Evolutionary conservation across 2,329 filamentous ascomycete genomes (phyloP), one percentile per base, ranked within the genome.

Genomic region (Epichloe sibirici): DNA sequence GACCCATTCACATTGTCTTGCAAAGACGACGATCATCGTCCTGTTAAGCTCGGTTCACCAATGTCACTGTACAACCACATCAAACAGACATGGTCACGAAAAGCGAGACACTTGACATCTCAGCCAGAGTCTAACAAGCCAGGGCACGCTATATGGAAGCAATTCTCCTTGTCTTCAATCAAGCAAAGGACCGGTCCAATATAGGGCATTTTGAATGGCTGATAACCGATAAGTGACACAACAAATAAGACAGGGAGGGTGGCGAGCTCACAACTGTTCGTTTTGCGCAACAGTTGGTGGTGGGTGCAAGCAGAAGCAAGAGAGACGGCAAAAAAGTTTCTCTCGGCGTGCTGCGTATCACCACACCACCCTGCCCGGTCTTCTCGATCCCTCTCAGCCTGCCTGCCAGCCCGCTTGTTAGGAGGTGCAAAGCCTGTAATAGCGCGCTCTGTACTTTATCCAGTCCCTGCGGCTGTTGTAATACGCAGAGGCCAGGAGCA

Each of bases 221-320:
- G 31, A 38, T 39, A 28, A 38, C 21, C 15, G 37, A 42, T 25
- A 15, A 43, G 48, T 51, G 37, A 48, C 43, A 47, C 48, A 28
- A 28, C 35, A 48, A 35, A 48, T 31, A 50, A 48, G 48, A 53
- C 43, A 51, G 42, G 34, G 49, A 51, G 42, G 34, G 49, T 51
- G 42, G 12, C 49, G 13, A 45, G 28, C 13, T 23, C 4, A 11
- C 11, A 25, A 31, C 5, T 23, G 31, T 38, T 37, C 28, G 37
- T 48, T 25, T 48, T 17, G 31, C 45, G 31, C 45, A 34, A 31
- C 17, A 11, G 8, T 5, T 3, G 28, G 28, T 31, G 28, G 28
- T 31, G 21, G 15, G 47, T 23, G 28, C 15, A 6, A 49, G 13
- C 13, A 48, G 34, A 48, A 38, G 23, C 17, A 25, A 28, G 15